Percentiles rank a stretch among this genome's conserved stretches.
phyloP scores from a whole-genome alignment of 2,329 filamentous ascomycete species.

The Colletotrichum viniferum region DNA sequence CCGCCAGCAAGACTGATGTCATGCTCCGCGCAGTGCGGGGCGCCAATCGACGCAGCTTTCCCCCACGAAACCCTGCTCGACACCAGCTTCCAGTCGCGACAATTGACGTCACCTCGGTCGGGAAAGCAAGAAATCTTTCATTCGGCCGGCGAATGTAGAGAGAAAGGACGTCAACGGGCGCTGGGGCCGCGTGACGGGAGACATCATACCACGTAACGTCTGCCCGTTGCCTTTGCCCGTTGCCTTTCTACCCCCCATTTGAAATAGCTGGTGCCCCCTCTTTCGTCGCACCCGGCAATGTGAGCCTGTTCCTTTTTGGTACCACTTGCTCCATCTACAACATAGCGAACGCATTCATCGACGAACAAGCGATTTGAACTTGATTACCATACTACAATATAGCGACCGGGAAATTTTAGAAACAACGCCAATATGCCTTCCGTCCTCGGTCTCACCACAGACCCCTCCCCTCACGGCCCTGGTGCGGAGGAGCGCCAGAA shows the following conservation, averaged over 20 bases:
- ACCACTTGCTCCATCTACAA: neutral
- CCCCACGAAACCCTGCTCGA: conserved; percentile 3
- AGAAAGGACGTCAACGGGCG: conserved; percentile 14
- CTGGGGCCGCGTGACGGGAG: conserved; percentile 17
- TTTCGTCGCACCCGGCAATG: neutral
- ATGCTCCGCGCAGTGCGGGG: conserved; percentile 11
- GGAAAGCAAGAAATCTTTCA: conserved; percentile 9
- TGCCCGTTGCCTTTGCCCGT: neutral
- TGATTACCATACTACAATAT: neutral
- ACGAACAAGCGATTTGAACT: neutral
- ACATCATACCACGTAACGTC: conserved; percentile 12
- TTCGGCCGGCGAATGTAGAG: neutral
- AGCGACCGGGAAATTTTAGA: neutral
- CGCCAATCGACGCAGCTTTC: neutral
- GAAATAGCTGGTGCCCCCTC: neutral
- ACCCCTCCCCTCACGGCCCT: conserved; percentile 24
- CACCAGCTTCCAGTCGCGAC: neutral
- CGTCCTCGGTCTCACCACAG: conserved; percentile 35
- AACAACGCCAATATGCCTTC: conserved; percentile 30
- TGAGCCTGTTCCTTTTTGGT: neutral
- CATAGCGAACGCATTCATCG: neutral
- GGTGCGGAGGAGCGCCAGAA: conserved; percentile 12
- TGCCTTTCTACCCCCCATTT: neutral
- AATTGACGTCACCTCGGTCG: conserved; percentile 9
- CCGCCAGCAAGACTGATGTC: conserved; percentile 12